phyloP scores from a whole-genome alignment of 306 rosid species.

The Hippophae tibetana region DNA sequence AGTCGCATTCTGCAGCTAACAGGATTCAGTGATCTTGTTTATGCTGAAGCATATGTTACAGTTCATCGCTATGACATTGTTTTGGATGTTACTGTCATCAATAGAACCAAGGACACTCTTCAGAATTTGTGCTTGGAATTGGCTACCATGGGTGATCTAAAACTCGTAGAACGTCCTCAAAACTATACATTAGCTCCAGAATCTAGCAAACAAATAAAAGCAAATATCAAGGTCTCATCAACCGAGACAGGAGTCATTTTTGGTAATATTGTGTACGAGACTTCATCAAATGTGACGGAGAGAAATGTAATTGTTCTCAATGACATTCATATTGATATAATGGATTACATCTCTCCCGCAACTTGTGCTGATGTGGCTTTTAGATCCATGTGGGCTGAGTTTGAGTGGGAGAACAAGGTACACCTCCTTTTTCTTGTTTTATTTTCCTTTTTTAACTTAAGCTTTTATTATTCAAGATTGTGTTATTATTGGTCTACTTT shows the following conservation, averaged over 20 bases:
- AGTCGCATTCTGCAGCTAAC: conserved; percentile 75
- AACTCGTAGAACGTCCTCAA: conserved; percentile 75
- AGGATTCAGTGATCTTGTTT: conserved; percentile 73
- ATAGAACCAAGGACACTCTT: conserved; percentile 67
- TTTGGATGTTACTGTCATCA: conserved; percentile 71
- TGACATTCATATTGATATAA: conserved; percentile 74
- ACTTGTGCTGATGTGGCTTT: conserved; percentile 57
- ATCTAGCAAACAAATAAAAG: conserved; percentile 67
- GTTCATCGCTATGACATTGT: conserved; percentile 69
- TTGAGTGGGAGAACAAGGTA: conserved; percentile 90
- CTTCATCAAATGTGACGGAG: conserved; percentile 65
- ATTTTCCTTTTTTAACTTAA: background rate
- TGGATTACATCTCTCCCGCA: conserved; percentile 80
- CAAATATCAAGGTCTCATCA: conserved; percentile 71
- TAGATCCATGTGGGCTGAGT: conserved; percentile 81
- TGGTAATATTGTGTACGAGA: conserved; percentile 69
- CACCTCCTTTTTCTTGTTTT: background rate
- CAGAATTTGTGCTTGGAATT: conserved; percentile 75
- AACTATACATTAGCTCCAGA: conserved; percentile 74
- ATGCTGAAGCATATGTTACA: conserved; percentile 76
- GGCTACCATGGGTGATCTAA: conserved; percentile 80
- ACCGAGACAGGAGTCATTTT: conserved; percentile 73
- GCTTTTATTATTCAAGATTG: background rate
- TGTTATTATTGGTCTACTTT: no score
- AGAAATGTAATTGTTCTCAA: conserved; percentile 63